phyloP scores from a whole-genome alignment of 495 filamentous ascomycete genomes.

The Hypoxylon cercidicola region DNA sequence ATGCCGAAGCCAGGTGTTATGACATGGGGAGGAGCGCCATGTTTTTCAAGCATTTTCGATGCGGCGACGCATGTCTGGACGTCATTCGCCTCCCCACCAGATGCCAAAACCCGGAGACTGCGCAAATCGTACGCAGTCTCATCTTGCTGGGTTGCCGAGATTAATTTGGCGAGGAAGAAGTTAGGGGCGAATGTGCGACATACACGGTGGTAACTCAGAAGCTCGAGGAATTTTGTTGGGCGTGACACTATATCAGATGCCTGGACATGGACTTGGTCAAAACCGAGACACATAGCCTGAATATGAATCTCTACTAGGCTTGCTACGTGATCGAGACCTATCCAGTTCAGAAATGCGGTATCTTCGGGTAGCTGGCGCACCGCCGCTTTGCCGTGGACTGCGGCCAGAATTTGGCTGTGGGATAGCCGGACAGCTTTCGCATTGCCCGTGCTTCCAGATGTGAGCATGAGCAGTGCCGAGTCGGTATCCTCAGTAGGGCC shows the following conservation, averaged over 20 bases:
- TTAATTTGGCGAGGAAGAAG: slow-evolving; percentile 60
- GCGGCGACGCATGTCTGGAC: slow-evolving; percentile 37
- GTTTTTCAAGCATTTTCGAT: slow-evolving; percentile 41
- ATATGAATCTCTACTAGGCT: slow-evolving; percentile 63
- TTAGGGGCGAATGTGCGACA: slow-evolving; percentile 65
- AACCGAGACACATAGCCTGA: slow-evolving; percentile 51
- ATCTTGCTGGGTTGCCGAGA: too few species aligned
- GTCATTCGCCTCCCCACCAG: slow-evolving; percentile 45
- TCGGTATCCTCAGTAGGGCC: too few species aligned
- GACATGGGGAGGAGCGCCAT: slow-evolving; percentile 51
- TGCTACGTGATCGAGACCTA: slow-evolving; percentile 65
- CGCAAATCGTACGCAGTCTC: slow-evolving; percentile 11
- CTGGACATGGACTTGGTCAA: slow-evolving; percentile 60
- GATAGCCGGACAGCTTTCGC: slow-evolving; percentile 58
- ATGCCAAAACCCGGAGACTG: slow-evolving; percentile 18
- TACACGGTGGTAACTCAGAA: slow-evolving; percentile 55
- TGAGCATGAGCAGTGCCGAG: slow-evolving; percentile 53
- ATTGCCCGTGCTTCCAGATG: slow-evolving; percentile 61
- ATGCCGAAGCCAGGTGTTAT: slow-evolving; percentile 64
- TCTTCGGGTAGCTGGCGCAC: slow-evolving; percentile 13
- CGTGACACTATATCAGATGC: slow-evolving; percentile 53
- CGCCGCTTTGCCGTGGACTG: slow-evolving; percentile 50
- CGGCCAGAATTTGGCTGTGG: slow-evolving; percentile 54
- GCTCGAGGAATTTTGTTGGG: slow-evolving; percentile 55
- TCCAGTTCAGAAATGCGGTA: slow-evolving; percentile 61